phyloP scores from a whole-genome alignment of 306 rosid genomes.

The Glycine tomentella region DNA sequence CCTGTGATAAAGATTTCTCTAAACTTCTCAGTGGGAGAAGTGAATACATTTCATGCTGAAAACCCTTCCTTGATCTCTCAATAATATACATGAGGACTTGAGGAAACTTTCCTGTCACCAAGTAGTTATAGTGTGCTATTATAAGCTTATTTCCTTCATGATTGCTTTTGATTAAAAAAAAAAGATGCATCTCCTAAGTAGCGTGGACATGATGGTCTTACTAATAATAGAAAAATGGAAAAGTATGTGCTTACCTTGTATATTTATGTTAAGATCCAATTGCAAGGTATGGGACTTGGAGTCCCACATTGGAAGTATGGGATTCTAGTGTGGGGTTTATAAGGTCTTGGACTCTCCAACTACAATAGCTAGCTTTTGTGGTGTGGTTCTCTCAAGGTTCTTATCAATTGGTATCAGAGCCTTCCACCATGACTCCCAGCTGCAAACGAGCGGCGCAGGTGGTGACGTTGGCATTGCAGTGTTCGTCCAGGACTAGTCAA shows the following conservation, averaged over 20 bases:
- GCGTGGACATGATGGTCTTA: constrained; percentile 14
- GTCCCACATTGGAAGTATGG: too few relatives aligned
- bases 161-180: constrained; percentile 16
- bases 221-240: constrained; percentile 2
- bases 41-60: background rate
- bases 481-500: too few relatives aligned
- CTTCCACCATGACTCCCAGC: too few relatives aligned
- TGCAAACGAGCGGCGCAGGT: too few relatives aligned
- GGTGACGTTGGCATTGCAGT: too few relatives aligned
- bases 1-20: background rate
- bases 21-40: background rate
- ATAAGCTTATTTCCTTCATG: constrained; percentile 18
- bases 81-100: constrained; percentile 6
- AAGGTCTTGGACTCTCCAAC: too few relatives aligned
- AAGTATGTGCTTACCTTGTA: constrained; percentile 8
- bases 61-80: background rate
- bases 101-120: constrained; percentile 25
- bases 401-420: too few relatives aligned
- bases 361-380: too few relatives aligned
- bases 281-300: too few relatives aligned
- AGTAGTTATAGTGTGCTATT: constrained; percentile 33
- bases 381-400: too few relatives aligned
- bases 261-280: too few relatives aligned
- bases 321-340: too few relatives aligned
- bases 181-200: background rate